Evolutionary conservation across 2,329 filamentous ascomycete genomes (phyloP).

Genomic region (Herpotrichia juniperi): DNA sequence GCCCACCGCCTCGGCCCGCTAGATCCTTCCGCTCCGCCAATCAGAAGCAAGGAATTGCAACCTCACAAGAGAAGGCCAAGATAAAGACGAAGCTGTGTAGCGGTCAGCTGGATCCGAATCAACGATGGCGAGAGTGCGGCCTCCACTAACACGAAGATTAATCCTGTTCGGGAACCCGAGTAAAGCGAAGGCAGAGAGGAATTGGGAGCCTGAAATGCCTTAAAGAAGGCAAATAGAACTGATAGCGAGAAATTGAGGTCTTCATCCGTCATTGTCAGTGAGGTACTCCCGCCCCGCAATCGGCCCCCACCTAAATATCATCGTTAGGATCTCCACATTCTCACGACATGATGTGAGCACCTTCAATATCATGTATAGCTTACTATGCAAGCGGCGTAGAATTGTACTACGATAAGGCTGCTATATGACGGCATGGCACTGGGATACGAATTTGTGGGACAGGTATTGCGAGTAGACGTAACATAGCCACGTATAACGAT

Average conservation of each 20-base stretch:
- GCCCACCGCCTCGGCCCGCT: conserved; percentile 10
- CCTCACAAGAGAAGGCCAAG: conserved; percentile 2
- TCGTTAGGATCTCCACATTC: no score
- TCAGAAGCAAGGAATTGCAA: conserved; percentile 2
- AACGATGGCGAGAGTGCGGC: not conserved
- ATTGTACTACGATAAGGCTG: not conserved
- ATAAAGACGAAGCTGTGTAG: not conserved
- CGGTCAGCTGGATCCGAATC: not conserved
- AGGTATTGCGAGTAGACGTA: not conserved
- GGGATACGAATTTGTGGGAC: not conserved
- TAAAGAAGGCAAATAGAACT: no score
- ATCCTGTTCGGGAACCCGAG: not conserved
- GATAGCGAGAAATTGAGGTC: not conserved
- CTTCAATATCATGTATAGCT: not conserved
- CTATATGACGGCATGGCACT: not conserved
- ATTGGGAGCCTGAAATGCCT: no score
- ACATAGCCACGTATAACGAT: not conserved
- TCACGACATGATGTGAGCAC: no score
- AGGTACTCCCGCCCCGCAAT: no score
- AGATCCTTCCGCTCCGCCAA: not conserved
- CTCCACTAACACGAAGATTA: not conserved
- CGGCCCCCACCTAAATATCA: no score
- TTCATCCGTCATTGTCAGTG: not conserved
- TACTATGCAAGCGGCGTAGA: not conserved
- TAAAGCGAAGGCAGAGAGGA: no score